A percentile compares a stretch with the other conserved stretches of the same genome.
Evolutionary conservation across 371 early-diverging fungal genomes (phyloP).

Genomic region (Batrachochytrium dendrobatidis): DNA sequence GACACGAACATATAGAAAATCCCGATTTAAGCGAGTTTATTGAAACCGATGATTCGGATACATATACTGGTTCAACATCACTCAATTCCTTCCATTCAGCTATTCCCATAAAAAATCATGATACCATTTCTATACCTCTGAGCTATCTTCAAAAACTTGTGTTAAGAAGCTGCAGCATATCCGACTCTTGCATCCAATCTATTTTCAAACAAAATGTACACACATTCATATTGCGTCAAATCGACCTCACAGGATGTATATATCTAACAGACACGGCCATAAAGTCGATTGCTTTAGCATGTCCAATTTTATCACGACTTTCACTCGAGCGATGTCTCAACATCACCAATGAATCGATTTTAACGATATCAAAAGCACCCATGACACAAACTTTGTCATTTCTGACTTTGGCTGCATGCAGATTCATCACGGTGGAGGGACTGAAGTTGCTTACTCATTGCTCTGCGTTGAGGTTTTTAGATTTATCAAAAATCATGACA

Average conservation of each 20-base stretch:
- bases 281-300: neutral
- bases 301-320: neutral
- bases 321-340: neutral
- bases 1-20: neutral
- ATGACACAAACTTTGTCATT: too few species aligned
- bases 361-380: too few species aligned
- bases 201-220: neutral
- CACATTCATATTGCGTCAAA: neutral
- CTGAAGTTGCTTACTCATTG: too few species aligned
- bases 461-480: too few species aligned
- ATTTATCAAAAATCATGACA: too few species aligned
- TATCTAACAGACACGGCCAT: neutral
- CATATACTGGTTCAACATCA: neutral
- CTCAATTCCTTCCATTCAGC: too few species aligned
- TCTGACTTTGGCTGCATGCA: too few species aligned
- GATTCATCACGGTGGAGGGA: too few species aligned
- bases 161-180: neutral
- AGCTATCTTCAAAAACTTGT: too few species aligned
- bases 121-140: too few species aligned
- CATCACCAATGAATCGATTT: neutral
- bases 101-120: too few species aligned
- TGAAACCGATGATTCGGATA: neutral
- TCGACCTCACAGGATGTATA: neutral
- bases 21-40: neutral
- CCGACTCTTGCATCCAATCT: neutral